Evolutionary conservation across 2,329 filamentous ascomycete species (phyloP).

Genomic region (Cordyceps fumosorosea): DNA sequence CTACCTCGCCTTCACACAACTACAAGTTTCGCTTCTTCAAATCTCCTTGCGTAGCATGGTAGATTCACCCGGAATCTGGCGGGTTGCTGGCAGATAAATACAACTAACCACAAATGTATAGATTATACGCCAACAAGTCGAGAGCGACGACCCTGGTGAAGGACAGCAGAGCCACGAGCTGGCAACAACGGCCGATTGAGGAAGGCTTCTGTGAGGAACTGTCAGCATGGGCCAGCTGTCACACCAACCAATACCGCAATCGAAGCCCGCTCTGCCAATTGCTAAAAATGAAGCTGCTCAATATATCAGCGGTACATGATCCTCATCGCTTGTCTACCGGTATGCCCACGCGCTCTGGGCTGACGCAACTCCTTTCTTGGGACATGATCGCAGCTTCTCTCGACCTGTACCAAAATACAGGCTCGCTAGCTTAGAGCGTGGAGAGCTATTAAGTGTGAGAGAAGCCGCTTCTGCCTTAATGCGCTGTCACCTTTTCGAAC

Average conservation of each 20-base stretch:
- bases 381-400: no score
- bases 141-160: not conserved
- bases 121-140: not conserved
- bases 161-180: constrained; percentile 3
- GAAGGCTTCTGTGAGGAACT: not conserved
- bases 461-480: no score
- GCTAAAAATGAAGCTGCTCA: not conserved
- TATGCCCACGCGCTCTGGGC: no score
- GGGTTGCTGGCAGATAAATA: not conserved
- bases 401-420: no score
- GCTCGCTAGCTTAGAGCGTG: no score
- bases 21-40: not conserved
- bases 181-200: not conserved
- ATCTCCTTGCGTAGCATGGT: not conserved
- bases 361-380: no score
- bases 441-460: no score
- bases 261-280: not conserved
- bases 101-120: not conserved
- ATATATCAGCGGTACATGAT: no score
- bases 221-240: not conserved
- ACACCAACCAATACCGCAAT: not conserved
- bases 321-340: no score
- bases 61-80: not conserved
- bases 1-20: not conserved
- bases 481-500: no score